Evolutionary conservation across 1,139 yeast genomes (phyloP).

Genomic region (Fermentozyma sake): DNA sequence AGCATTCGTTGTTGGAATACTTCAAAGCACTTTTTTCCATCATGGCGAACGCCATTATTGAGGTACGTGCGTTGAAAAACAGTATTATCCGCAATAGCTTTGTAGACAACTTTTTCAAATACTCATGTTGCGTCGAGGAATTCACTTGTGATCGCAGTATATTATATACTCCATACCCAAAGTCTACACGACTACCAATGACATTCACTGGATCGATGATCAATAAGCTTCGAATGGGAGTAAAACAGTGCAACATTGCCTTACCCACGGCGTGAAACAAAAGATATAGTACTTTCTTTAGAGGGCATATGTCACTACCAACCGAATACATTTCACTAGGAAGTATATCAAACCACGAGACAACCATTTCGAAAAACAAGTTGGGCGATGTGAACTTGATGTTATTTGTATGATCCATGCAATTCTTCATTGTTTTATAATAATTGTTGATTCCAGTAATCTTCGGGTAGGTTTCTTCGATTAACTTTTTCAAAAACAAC

Average conservation of each 20-base stretch:
- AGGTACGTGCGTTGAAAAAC: conserved; percentile 26
- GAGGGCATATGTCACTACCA: conserved; percentile 24
- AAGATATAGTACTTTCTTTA: conserved; percentile 30
- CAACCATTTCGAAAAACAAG: conserved; percentile 28
- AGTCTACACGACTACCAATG: conserved; percentile 28
- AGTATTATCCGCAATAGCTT: conserved; percentile 23
- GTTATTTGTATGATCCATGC: conserved; percentile 11
- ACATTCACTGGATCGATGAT: conserved; percentile 34
- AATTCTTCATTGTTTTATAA: conserved; percentile 15
- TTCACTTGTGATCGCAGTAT: conserved; percentile 10
- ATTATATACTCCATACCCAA: conserved; percentile 20
- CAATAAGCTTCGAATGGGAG: conserved; percentile 32
- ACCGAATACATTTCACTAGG: conserved; percentile 32
- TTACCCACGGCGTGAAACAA: conserved; percentile 34
- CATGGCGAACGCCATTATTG: conserved; percentile 23
- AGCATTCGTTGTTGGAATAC: conserved; percentile 11
- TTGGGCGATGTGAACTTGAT: conserved; percentile 21
- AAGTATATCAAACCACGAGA: conserved; percentile 31
- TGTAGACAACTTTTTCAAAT: conserved; percentile 10
- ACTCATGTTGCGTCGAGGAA: conserved; percentile 6
- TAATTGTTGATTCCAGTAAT: conserved; percentile 21
- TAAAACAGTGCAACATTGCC: conserved; percentile 27
- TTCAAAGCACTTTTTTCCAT: conserved; percentile 17
- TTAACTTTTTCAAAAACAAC: conserved; percentile 24
- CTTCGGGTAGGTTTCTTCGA: conserved; percentile 24